phyloP scores from a whole-genome alignment of 1,139 yeast species.

The Yamadazyma dendronema region DNA sequence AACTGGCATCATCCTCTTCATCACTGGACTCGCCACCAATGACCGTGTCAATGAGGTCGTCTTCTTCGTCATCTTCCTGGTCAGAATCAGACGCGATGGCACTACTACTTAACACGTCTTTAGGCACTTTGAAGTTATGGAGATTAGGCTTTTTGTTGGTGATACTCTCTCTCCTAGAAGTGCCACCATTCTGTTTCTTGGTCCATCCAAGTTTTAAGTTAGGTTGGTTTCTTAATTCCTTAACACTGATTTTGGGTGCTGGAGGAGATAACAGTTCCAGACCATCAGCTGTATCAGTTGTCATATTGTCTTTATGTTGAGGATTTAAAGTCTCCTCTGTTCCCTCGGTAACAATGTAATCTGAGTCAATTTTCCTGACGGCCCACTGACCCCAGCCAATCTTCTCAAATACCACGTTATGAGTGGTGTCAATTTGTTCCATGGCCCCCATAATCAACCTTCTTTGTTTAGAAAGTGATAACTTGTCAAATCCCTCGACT shows the following conservation, averaged over 20 bases:
- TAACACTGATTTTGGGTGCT: slow-evolving; percentile 24
- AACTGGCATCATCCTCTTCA: slow-evolving; percentile 25
- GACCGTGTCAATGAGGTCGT: slow-evolving; percentile 15
- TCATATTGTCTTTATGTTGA: slow-evolving; percentile 16
- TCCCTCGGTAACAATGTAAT: slow-evolving; percentile 48
- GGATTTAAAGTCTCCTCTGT: slow-evolving; percentile 21
- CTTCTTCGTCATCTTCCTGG: slow-evolving; percentile 36
- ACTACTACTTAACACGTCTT: slow-evolving; percentile 18
- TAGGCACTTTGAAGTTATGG: slow-evolving; percentile 48
- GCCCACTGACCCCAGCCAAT: slow-evolving; percentile 99
- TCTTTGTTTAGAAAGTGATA: slow-evolving; percentile 85
- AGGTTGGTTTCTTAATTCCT: slow-evolving; percentile 38
- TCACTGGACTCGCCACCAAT: slow-evolving; percentile 24
- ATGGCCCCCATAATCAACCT: slow-evolving; percentile 86
- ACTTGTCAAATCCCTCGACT: slow-evolving; percentile 74
- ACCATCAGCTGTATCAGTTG: neutral
- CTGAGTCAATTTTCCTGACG: slow-evolving; percentile 57
- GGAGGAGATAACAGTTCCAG: neutral
- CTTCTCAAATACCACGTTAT: slow-evolving; percentile 76
- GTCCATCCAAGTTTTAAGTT: slow-evolving; percentile 47
- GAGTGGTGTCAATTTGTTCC: slow-evolving; percentile 60
- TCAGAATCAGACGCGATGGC: slow-evolving; percentile 47
- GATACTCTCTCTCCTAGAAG: slow-evolving; percentile 53
- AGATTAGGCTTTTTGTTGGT: slow-evolving; percentile 46
- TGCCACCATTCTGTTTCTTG: slow-evolving; percentile 26